Percentiles rank a stretch among this genome's conserved stretches.
Evolutionary conservation across 768 basidiomycete genomes (phyloP).

Genomic region (Cystofilobasidium bisporidii): DNA sequence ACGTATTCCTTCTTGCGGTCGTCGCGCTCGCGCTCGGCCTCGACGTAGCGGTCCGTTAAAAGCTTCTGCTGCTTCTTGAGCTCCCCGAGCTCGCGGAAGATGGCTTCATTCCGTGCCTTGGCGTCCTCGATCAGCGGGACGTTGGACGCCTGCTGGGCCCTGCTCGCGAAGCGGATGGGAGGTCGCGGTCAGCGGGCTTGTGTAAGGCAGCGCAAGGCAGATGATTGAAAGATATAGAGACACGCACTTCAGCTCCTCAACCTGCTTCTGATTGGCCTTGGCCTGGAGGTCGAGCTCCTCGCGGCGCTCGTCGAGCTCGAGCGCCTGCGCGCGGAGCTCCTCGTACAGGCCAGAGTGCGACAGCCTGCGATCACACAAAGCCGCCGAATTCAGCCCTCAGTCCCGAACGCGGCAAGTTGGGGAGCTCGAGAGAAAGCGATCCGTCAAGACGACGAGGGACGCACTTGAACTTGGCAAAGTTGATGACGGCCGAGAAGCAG

Average conservation of each 20-base stretch:
- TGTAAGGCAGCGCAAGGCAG: not conserved
- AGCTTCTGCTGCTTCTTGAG: conserved; percentile 62
- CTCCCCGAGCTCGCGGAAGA: conserved; percentile 44
- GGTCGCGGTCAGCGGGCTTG: not conserved
- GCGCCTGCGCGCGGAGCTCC: conserved; percentile 11
- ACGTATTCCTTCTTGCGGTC: conserved; percentile 50
- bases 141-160: conserved; percentile 13
- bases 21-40: not conserved
- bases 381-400: too few relatives aligned
- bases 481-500: conserved; percentile 78
- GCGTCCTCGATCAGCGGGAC: conserved; percentile 16
- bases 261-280: not conserved
- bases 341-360: conserved; percentile 15
- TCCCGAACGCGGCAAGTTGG: too few relatives aligned
- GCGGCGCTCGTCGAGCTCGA: conserved; percentile 15
- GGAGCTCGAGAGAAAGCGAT: too few relatives aligned
- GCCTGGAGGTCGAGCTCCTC: conserved; percentile 4
- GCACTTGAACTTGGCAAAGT: conserved; percentile 81
- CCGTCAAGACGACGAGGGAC: too few relatives aligned
- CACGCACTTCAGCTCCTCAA: conserved; percentile 18
- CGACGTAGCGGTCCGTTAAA: conserved; percentile 39
- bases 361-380: conserved; percentile 1
- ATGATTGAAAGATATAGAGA: too few relatives aligned
- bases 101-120: conserved; percentile 5
- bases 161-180: not conserved